Evolutionary conservation across 352 stramenopile species (phyloP).

Genomic region (Phytophthora europaea): DNA sequence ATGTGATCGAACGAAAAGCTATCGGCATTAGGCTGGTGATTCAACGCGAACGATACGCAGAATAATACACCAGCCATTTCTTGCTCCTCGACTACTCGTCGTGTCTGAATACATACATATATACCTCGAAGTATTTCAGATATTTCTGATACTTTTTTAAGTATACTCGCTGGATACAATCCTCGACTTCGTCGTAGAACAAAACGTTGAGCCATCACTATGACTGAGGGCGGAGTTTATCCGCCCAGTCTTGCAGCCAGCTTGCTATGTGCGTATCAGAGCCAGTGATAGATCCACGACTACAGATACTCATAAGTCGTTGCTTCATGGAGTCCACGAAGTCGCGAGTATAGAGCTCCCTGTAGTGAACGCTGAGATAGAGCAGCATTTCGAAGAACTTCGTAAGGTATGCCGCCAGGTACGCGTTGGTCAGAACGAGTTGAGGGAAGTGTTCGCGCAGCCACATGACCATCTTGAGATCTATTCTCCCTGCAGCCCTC

Average conservation of each 20-base stretch:
- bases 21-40: not conserved
- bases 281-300: not conserved
- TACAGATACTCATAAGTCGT: not conserved
- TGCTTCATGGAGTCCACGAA: not conserved
- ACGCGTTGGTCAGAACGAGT: not conserved
- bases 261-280: not conserved
- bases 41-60: not conserved
- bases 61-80: not conserved
- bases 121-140: no score
- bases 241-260: not conserved
- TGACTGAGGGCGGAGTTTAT: not conserved
- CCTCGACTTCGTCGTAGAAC: no score
- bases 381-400: not conserved
- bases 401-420: not conserved
- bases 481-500: not conserved
- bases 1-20: not conserved
- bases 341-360: not conserved
- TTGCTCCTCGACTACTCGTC: no score
- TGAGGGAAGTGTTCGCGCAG: not conserved
- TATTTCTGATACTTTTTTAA: no score
- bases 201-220: not conserved
- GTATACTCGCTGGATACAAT: no score
- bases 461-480: not conserved
- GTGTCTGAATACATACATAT: no score
- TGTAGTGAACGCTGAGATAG: not conserved